Conservation (phyloP, 2,329 filamentous ascomycete species). For the Daldinia sp. region DNA sequence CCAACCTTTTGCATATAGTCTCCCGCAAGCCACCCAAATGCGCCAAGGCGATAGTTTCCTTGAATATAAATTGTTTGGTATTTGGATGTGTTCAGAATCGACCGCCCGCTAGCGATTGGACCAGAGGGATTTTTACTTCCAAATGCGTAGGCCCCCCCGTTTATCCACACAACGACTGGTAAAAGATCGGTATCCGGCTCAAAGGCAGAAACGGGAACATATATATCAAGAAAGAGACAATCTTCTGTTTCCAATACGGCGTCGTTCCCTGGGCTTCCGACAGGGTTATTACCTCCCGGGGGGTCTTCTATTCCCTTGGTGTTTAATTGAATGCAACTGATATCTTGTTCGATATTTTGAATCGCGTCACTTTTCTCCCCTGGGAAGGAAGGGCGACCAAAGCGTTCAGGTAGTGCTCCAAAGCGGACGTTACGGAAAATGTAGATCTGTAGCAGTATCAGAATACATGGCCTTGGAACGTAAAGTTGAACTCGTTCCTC, state of each 20-base stretch:
- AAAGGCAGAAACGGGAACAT: neutral
- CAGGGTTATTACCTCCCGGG: neutral
- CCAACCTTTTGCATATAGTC: slow-evolving; percentile 57
- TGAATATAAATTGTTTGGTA: slow-evolving; percentile 60
- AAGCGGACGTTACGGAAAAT: slow-evolving; percentile 11
- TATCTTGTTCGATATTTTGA: neutral
- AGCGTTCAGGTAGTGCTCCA: slow-evolving; percentile 8
- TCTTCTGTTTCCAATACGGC: neutral
- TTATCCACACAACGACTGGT: slow-evolving; percentile 61
- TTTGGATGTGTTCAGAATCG: slow-evolving; percentile 52
- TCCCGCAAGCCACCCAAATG: slow-evolving; percentile 63
- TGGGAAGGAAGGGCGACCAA: neutral
- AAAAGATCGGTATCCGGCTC: slow-evolving; percentile 47
- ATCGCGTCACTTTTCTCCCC: neutral
- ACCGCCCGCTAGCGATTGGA: slow-evolving; percentile 54
- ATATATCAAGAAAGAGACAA: neutral
- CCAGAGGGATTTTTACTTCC: slow-evolving; percentile 53
- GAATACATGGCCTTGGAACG: neutral
- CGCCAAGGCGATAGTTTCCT: slow-evolving; percentile 63
- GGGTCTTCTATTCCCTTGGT: neutral
- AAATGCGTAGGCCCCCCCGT: slow-evolving; percentile 60
- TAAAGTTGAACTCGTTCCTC: neutral
- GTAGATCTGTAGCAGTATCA: neutral
- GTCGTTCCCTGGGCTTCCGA: neutral
- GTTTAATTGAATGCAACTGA: neutral